phyloP scores from a whole-genome alignment of 2,329 filamentous ascomycete genomes.

The Podosphaera leucotricha region DNA sequence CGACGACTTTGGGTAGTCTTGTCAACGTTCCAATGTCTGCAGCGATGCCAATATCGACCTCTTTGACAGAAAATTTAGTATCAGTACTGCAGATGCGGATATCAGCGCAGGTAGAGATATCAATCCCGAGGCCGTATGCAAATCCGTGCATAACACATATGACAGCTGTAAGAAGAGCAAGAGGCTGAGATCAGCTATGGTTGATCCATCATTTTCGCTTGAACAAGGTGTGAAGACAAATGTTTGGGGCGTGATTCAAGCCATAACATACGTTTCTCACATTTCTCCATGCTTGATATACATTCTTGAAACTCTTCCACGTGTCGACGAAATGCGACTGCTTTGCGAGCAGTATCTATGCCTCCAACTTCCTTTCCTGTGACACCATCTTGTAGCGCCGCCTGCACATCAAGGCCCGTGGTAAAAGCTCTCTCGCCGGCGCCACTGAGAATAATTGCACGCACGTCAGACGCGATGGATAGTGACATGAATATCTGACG shows the following conservation, averaged over 20 bases:
- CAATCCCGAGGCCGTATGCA: slow-evolving; percentile 54
- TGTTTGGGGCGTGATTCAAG: neutral
- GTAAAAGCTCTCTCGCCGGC: slow-evolving; percentile 70
- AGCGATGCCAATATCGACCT: slow-evolving; percentile 61
- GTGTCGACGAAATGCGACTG: slow-evolving; percentile 36
- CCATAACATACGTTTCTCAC: slow-evolving; percentile 51
- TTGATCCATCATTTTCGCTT: neutral
- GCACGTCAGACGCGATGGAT: slow-evolving; percentile 46
- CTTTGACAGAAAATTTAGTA: slow-evolving; percentile 47
- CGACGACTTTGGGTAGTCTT: slow-evolving; percentile 49
- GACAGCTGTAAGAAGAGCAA: slow-evolving; percentile 30
- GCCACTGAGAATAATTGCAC: slow-evolving; percentile 57
- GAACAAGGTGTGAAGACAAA: neutral
- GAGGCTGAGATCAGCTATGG: neutral
- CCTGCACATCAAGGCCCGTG: slow-evolving; percentile 61
- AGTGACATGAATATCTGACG: slow-evolving; percentile 47
- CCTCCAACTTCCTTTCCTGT: slow-evolving; percentile 15
- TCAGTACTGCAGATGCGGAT: slow-evolving; percentile 39
- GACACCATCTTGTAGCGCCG: slow-evolving; percentile 31
- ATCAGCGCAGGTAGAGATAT: slow-evolving; percentile 46
- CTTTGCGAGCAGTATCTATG: slow-evolving; percentile 39
- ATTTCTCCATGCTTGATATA: slow-evolving; percentile 55
- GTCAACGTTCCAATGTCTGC: slow-evolving; percentile 58
- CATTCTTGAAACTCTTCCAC: slow-evolving; percentile 62
- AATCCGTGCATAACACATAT: slow-evolving; percentile 63